Evolutionary conservation across 208 protist species (phyloP).

Genomic region (Phytomonas francai): DNA sequence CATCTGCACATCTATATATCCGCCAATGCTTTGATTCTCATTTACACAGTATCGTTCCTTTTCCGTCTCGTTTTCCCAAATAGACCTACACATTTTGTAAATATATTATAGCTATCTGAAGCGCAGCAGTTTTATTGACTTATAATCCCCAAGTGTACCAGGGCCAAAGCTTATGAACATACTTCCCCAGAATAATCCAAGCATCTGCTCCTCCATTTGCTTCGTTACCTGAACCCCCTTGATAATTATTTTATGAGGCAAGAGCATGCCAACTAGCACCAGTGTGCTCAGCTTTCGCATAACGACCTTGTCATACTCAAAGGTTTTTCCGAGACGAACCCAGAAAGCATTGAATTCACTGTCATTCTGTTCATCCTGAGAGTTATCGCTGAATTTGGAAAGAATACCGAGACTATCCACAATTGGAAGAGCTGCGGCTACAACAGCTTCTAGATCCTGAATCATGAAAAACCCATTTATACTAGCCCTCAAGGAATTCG

Average conservation of each 20-base stretch:
- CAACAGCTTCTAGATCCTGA: constrained; percentile 42
- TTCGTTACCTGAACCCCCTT: constrained; percentile 54
- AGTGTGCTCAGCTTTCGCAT: constrained; percentile 34
- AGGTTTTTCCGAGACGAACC: background rate
- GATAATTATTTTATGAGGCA: constrained; percentile 69
- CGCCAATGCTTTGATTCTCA: background rate
- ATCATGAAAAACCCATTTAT: constrained; percentile 49
- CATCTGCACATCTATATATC: background rate
- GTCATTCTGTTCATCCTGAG: background rate
- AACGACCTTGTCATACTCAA: constrained; percentile 8
- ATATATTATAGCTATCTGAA: constrained; percentile 17
- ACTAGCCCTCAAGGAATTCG: background rate
- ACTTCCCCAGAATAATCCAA: constrained; percentile 67
- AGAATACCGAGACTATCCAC: constrained; percentile 25
- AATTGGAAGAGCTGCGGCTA: constrained; percentile 32
- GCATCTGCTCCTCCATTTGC: constrained; percentile 65
- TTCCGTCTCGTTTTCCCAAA: constrained; percentile 9
- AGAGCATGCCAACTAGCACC: constrained; percentile 77
- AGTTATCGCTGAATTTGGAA: background rate
- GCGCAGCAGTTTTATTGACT: constrained; percentile 56
- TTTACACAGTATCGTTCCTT: background rate
- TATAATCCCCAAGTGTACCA: constrained; percentile 45
- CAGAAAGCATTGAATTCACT: background rate
- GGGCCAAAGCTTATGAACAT: constrained; percentile 39
- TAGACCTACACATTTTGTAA: constrained; percentile 11